phyloP scores from a whole-genome alignment of 768 basidiomycete species.

The Collybia mongolica region DNA sequence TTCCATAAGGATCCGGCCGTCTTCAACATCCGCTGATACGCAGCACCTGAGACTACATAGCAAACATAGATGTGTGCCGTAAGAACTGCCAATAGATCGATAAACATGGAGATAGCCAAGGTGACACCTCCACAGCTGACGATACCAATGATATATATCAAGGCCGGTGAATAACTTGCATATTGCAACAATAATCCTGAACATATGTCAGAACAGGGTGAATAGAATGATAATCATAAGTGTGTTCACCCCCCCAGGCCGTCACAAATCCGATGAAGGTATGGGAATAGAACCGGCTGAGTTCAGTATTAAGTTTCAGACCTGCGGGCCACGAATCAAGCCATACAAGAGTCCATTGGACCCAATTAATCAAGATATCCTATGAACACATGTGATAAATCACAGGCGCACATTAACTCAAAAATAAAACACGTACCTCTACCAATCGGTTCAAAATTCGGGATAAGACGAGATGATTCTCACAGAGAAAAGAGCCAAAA shows the following conservation, averaged over 20 bases:
- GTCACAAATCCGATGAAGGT: slow-evolving; percentile 64
- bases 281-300: slow-evolving; percentile 83
- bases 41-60: slow-evolving; percentile 58
- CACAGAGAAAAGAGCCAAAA: slow-evolving; percentile 66
- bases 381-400: slow-evolving; percentile 12
- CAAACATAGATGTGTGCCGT: slow-evolving; percentile 74
- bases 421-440: slow-evolving; percentile 36
- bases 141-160: slow-evolving; percentile 34
- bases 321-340: slow-evolving; percentile 96
- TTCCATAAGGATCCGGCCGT: slow-evolving; percentile 77
- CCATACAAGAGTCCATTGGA: slow-evolving; percentile 68
- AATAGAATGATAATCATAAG: background rate
- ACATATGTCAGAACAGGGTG: background rate
- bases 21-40: slow-evolving; percentile 61
- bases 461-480: slow-evolving; percentile 57
- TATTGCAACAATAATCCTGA: slow-evolving; percentile 22
- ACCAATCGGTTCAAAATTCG: slow-evolving; percentile 29
- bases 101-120: slow-evolving; percentile 59
- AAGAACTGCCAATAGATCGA: slow-evolving; percentile 64
- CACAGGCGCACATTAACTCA: background rate
- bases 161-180: slow-evolving; percentile 24
- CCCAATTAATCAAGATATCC: slow-evolving; percentile 41
- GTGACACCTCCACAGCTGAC: slow-evolving; percentile 54
- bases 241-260: slow-evolving; percentile 71
- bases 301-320: slow-evolving; percentile 91